Evolutionary conservation across 2,329 filamentous ascomycete species (phyloP), one percentile per base, ranked within the genome.

Genomic region (Periconia macrospinosa): DNA sequence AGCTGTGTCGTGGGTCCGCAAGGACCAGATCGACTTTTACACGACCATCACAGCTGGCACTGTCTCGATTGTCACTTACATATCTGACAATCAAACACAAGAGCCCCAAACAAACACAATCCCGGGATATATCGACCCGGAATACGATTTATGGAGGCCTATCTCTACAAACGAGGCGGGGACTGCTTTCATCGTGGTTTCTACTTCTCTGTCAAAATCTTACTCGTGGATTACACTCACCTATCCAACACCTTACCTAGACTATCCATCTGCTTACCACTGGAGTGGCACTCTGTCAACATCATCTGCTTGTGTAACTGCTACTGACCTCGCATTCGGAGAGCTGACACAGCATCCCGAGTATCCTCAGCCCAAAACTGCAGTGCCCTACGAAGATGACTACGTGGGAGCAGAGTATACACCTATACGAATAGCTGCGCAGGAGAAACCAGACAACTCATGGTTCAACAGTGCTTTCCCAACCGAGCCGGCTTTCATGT

Each of bases 271-370:
- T 1, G 55, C 58, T 23, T 61, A 62, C 18, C 56, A 56, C 11
- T 64, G 59, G 61, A 27, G 57, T 45, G 61, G 61, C 13, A 49
- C 58, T 2, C 30, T 64, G 1, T 56, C 50, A 37, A 62, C 61
- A 14, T 41, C 47, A 40, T 41, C 52, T 18, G 33, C 47, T 30
- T 64, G 61, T 45, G 56, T 49, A 40, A 62, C 61, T 20, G 51
- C 54, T 10, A 54, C 54, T 13, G 52, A 50, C 8, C 53, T 54
- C 13, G 20, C 50, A 23, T 50, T 53, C 18, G 57, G 41, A 13
- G 49, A 45, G 14, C 53, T 62, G 2, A 20, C 37, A 10, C 14
- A 45, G n/a, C 56, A 62, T 41, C 59, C 59, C 14, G 50, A 55
- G 30, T 62, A 64, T 41, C 52, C 54, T 14, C 59, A 62, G 27